phyloP scores from a whole-genome alignment of 176 grass and related monocot species.

The Puya raimondii region DNA sequence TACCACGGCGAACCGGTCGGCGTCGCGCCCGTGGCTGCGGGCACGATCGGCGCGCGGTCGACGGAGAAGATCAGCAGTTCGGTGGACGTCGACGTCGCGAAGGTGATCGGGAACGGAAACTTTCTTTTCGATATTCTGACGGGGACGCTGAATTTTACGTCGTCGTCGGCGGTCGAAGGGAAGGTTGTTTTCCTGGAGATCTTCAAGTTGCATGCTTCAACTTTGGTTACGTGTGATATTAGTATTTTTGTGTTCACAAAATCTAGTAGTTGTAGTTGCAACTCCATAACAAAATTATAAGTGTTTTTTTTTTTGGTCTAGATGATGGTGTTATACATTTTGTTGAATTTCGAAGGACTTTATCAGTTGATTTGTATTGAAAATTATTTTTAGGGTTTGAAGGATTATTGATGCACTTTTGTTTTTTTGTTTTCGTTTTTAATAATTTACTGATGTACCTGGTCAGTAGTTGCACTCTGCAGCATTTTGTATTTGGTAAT shows the following conservation, averaged over 20 bases:
- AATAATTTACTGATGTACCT: too few species aligned
- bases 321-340: too few species aligned
- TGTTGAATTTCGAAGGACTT: too few species aligned
- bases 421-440: too few species aligned
- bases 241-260: background rate
- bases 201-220: constrained; percentile 13
- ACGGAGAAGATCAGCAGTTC: constrained; percentile 24
- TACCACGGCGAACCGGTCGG: constrained; percentile 59
- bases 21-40: constrained; percentile 26
- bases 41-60: constrained; percentile 19
- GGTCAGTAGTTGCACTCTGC: too few species aligned
- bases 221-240: constrained; percentile 10
- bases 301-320: background rate
- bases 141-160: constrained; percentile 16
- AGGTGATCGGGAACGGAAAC: constrained; percentile 25
- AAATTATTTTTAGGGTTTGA: too few species aligned
- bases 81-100: constrained; percentile 30
- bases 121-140: constrained; percentile 32
- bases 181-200: constrained; percentile 20
- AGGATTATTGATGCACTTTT: too few species aligned
- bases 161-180: constrained; percentile 16
- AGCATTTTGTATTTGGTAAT: too few species aligned
- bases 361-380: too few species aligned
- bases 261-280: background rate
- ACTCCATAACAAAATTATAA: constrained; percentile 15